Percentiles rank a stretch among this genome's conserved stretches.
Evolutionary conservation across 108 stramenopile species (phyloP).

Genomic region (Mediolabrus comicus): DNA sequence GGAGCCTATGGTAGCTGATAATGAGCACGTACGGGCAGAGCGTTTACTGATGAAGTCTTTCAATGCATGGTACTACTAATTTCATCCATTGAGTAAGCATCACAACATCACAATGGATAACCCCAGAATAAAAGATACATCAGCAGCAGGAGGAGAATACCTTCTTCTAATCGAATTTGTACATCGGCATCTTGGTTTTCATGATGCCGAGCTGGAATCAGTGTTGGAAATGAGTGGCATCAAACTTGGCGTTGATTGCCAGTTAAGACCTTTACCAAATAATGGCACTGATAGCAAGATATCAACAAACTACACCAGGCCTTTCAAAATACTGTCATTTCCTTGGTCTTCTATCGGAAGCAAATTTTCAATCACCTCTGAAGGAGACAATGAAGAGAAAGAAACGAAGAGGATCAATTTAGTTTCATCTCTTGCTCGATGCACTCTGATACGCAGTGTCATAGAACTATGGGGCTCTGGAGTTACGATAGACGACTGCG

Average conservation of each 20-base stretch:
- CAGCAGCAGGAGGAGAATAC: slow-evolving; percentile 34
- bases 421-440: slow-evolving; percentile 53
- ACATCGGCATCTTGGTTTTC: slow-evolving; percentile 76
- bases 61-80: no score
- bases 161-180: slow-evolving; percentile 77
- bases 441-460: slow-evolving; percentile 70
- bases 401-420: slow-evolving; percentile 32
- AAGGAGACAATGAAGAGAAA: slow-evolving; percentile 5
- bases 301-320: slow-evolving; percentile 23
- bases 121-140: not conserved
- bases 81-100: not conserved
- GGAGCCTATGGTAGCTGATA: no score
- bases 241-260: slow-evolving; percentile 47
- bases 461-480: slow-evolving; percentile 78
- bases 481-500: slow-evolving; percentile 53
- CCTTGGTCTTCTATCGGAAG: slow-evolving; percentile 32
- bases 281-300: not conserved
- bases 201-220: slow-evolving; percentile 70
- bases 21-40: no score
- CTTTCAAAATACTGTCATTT: slow-evolving; percentile 51
- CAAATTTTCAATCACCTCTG: slow-evolving; percentile 22
- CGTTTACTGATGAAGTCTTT: no score
- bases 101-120: not conserved
- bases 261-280: slow-evolving; percentile 31
- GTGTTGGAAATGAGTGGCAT: slow-evolving; percentile 71